Evolutionary conservation across 129 eudicot species (phyloP).

Genomic region (Oenanthe sinensis): DNA sequence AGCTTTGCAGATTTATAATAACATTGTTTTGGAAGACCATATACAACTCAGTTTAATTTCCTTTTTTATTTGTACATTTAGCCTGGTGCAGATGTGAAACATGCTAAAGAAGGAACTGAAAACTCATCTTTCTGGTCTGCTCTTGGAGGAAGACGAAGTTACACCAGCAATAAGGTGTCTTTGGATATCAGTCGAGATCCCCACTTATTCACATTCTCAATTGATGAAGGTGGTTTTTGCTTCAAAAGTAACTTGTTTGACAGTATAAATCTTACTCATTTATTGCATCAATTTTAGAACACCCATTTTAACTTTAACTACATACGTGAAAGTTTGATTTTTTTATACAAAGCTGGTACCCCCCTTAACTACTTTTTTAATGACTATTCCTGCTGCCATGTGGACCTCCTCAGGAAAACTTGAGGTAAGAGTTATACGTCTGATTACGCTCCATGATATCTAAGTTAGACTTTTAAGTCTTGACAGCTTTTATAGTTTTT

Average conservation of each 20-base stretch:
- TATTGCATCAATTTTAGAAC: neutral
- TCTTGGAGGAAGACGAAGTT: slow-evolving; percentile 83
- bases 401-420: slow-evolving; percentile 61
- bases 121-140: slow-evolving; percentile 89
- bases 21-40: neutral
- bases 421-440: slow-evolving; percentile 42
- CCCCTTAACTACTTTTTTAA: slow-evolving; percentile 21
- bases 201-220: slow-evolving; percentile 68
- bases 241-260: neutral
- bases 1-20: neutral
- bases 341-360: neutral
- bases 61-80: slow-evolving; percentile 19
- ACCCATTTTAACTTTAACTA: neutral
- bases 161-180: slow-evolving; percentile 64
- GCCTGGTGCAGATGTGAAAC: slow-evolving; percentile 74
- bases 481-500: neutral
- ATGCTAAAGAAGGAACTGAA: slow-evolving; percentile 97
- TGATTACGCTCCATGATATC: neutral
- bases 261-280: neutral
- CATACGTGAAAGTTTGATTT: neutral
- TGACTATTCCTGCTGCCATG: slow-evolving; percentile 26
- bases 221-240: slow-evolving; percentile 39
- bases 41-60: neutral
- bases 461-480: neutral
- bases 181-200: slow-evolving; percentile 76